These are phyloP conservation scores for Tetrapisispora namnaoensis DNA, from an alignment of 805 yeast species.

Conservation along the genomic window DNA sequence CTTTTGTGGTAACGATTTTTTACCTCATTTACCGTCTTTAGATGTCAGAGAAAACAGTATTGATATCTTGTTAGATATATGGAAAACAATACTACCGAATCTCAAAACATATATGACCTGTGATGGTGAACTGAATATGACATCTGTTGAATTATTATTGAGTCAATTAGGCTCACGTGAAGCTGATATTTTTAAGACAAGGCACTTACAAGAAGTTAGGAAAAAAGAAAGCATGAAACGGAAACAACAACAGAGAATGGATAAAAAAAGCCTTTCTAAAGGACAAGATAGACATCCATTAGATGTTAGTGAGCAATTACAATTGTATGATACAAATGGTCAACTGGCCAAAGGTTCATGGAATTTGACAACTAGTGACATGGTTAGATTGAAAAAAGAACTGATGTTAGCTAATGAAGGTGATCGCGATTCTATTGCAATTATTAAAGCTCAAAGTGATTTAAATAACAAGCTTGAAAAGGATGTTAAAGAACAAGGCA, in stretches of 20 bases:
- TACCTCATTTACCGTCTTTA: slow-evolving; percentile 90
- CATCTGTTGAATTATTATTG: slow-evolving; percentile 66
- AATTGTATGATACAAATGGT: slow-evolving; percentile 68
- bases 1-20: slow-evolving; percentile 95
- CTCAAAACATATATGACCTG: slow-evolving; percentile 75
- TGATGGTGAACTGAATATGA: slow-evolving; percentile 74
- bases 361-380: slow-evolving; percentile 57
- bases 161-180: slow-evolving; percentile 60
- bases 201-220: slow-evolving; percentile 61
- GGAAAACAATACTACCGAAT: slow-evolving; percentile 66
- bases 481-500: slow-evolving; percentile 22
- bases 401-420: slow-evolving; percentile 65
- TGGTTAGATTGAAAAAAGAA: slow-evolving; percentile 52
- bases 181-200: slow-evolving; percentile 60
- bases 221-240: slow-evolving; percentile 57
- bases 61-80: slow-evolving; percentile 66
- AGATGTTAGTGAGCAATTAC: slow-evolving; percentile 59
- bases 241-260: slow-evolving; percentile 32
- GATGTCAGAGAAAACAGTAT: slow-evolving; percentile 94
- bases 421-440: slow-evolving; percentile 58
- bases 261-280: slow-evolving; percentile 39
- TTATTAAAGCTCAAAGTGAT: slow-evolving; percentile 36
- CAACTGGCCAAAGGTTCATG: slow-evolving; percentile 57
- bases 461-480: slow-evolving; percentile 18
- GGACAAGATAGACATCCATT: slow-evolving; percentile 73